These are phyloP conservation scores for Phalaenopsis equestris DNA, from an alignment of 106 monocot species.

Conservation along the genomic window DNA sequence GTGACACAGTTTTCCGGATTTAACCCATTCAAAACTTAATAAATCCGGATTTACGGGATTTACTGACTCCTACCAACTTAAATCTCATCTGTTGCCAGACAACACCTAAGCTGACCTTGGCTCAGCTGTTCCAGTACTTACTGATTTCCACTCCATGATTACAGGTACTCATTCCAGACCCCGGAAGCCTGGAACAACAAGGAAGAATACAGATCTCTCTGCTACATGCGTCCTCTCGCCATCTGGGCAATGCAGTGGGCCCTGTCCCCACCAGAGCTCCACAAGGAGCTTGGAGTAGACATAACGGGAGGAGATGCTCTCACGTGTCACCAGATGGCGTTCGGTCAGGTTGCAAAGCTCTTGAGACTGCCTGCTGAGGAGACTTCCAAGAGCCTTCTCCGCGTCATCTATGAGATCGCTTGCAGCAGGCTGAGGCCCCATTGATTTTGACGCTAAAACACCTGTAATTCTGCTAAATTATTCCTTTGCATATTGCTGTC, in stretches of 20 bases:
- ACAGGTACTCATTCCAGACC: conserved; percentile 88
- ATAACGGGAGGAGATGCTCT: conserved; percentile 6
- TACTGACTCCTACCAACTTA: too few species aligned
- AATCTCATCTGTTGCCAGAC: too few species aligned
- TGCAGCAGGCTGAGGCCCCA: conserved; percentile 28
- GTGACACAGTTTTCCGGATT: too few species aligned
- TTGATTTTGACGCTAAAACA: not conserved
- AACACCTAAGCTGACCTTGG: not conserved
- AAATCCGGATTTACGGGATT: too few species aligned
- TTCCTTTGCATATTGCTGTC: too few species aligned
- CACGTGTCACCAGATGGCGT: conserved; percentile 21
- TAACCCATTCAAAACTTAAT: too few species aligned
- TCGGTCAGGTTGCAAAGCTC: conserved; percentile 54
- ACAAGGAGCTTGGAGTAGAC: conserved; percentile 26
- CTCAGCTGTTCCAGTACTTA: not conserved
- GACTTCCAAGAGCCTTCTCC: conserved; percentile 36
- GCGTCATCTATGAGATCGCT: conserved; percentile 50
- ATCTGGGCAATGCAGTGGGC: conserved; percentile 99
- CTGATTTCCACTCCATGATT: not conserved
- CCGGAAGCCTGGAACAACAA: conserved; percentile 87
- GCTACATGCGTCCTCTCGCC: conserved; percentile 93
- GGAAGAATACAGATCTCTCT: conserved; percentile 66
- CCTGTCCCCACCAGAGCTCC: conserved; percentile 54
- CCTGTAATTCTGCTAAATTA: too few species aligned
- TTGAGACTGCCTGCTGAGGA: conserved; percentile 55